Conservation (phyloP, 129 eudicot genomes). For the Silybum marianum region DNA sequence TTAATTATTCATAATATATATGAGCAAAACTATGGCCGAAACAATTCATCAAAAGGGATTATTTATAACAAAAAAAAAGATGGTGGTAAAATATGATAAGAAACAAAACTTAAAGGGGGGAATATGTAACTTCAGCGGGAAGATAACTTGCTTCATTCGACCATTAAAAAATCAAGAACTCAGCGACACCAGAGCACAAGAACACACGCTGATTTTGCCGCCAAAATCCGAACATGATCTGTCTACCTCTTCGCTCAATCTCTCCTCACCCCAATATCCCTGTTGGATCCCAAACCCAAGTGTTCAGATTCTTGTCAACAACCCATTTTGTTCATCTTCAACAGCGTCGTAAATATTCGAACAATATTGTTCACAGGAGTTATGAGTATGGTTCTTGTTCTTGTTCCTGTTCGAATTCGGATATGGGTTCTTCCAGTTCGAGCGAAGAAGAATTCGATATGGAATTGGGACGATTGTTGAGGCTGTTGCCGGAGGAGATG, state of each 20-base stretch:
- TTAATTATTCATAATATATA: too few relatives aligned
- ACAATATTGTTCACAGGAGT: conserved; percentile 5
- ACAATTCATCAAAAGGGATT: neutral
- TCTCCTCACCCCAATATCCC: conserved; percentile 28
- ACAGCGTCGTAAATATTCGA: conserved; percentile 3
- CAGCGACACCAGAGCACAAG: conserved; percentile 11
- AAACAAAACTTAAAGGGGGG: neutral
- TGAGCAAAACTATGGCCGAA: too few relatives aligned
- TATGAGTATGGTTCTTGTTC: conserved; percentile 6
- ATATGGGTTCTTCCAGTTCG: conserved; percentile 2
- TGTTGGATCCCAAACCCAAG: conserved; percentile 1
- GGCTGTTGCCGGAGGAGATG: conserved; percentile 86
- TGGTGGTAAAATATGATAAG: neutral
- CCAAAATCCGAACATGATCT: conserved; percentile 49
- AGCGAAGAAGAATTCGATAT: conserved; percentile 53
- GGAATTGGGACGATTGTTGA: conserved; percentile 68
- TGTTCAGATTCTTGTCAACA: conserved; percentile 33
- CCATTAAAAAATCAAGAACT: conserved; percentile 16
- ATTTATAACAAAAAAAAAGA: neutral
- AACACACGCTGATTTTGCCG: conserved; percentile 49
- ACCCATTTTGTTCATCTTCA: conserved; percentile 17
- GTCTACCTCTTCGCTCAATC: conserved; percentile 31
- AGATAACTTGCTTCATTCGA: conserved; percentile 22
- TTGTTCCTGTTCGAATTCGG: conserved; percentile 35
- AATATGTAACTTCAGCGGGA: neutral